A percentile compares a stretch with the other conserved stretches of the same genome.
These are phyloP conservation scores for Termitomyces heimii DNA, from an alignment of 768 basidiomycete genomes.

Conservation along the genomic window DNA sequence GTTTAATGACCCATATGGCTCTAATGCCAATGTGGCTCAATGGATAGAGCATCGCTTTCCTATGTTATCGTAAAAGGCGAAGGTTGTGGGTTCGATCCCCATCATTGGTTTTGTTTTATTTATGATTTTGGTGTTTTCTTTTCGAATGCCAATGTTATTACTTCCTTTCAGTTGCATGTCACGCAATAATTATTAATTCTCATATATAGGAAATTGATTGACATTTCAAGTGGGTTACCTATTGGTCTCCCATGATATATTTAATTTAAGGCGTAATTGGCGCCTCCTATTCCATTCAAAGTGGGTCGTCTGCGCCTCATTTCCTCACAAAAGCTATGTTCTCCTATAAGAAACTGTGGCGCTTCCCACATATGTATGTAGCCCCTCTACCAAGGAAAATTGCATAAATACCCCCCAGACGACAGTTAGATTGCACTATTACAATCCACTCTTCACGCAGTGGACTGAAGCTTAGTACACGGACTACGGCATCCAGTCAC, in stretches of 20 bases:
- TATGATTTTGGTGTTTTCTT: too few relatives aligned
- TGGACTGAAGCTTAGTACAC: not conserved
- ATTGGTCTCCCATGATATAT: too few relatives aligned
- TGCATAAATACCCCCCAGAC: not conserved
- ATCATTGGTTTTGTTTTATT: not conserved
- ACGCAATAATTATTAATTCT: too few relatives aligned
- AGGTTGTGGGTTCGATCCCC: constrained; percentile 1
- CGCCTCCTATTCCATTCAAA: not conserved
- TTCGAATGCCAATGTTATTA: too few relatives aligned
- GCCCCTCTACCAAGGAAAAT: not conserved
- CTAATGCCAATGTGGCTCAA: not conserved
- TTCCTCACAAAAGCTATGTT: not conserved
- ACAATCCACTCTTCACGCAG: too few relatives aligned
- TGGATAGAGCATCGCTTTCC: constrained; percentile 1
- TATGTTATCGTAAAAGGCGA: not conserved
- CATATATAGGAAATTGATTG: too few relatives aligned
- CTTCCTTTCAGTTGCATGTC: too few relatives aligned
- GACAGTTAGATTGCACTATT: not conserved
- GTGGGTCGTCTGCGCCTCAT: not conserved
- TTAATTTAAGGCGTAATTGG: too few relatives aligned
- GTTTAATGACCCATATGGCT: too few relatives aligned
- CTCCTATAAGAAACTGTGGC: not conserved
- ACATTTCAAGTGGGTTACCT: too few relatives aligned
- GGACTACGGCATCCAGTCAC: not conserved
- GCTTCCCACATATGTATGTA: not conserved